phyloP scores from a whole-genome alignment of 345 rosid genomes.

The Eucalyptus virginea region DNA sequence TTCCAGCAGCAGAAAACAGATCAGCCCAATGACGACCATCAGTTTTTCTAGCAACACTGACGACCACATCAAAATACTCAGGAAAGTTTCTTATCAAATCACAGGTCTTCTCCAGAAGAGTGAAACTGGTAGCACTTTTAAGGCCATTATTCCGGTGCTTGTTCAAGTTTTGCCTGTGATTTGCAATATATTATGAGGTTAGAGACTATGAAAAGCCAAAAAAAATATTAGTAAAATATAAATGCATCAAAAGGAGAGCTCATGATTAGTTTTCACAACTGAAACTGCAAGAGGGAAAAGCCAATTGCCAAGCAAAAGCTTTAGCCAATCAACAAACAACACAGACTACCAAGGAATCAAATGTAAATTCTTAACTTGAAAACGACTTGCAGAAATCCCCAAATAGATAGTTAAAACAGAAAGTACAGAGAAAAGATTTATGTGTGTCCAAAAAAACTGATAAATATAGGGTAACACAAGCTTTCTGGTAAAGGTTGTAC shows the following conservation, averaged over 20 bases:
- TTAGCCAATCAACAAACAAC: neutral
- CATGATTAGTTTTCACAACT: neutral
- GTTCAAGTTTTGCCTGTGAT: conserved; percentile 47
- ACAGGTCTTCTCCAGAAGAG: conserved; percentile 88
- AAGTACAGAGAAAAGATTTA: neutral
- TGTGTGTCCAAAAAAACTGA: neutral
- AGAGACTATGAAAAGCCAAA: neutral
- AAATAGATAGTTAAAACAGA: neutral
- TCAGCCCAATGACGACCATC: conserved; percentile 99
- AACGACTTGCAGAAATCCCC: neutral
- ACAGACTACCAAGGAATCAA: neutral
- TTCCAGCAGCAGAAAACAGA: conserved; percentile 91
- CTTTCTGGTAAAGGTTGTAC: neutral
- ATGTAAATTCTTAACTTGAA: neutral
- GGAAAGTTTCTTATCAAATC: conserved; percentile 80
- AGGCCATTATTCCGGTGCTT: conserved; percentile 47
- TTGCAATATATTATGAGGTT: neutral
- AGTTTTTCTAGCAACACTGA: conserved; percentile 97
- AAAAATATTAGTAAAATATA: neutral
- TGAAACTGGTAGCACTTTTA: conserved; percentile 16
- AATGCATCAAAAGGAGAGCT: neutral
- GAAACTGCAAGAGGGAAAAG: neutral
- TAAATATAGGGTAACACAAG: neutral
- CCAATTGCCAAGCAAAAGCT: neutral
- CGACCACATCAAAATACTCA: conserved; percentile 90